Conservation (phyloP, 345 rosid genomes). For the Brassica rapa region DNA sequence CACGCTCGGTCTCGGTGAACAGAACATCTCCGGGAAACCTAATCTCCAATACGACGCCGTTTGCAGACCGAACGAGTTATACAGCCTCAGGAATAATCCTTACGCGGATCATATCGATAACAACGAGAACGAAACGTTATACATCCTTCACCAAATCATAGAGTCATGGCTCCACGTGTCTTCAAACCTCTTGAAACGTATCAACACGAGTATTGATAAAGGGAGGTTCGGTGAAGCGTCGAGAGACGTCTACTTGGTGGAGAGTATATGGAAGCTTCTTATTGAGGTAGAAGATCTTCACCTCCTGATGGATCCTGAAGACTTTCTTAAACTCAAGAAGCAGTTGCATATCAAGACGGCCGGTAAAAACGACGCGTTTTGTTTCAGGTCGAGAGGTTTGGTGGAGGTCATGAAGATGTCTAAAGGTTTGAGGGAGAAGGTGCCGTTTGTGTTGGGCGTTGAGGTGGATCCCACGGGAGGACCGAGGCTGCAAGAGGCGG, state of each 20-base stretch:
- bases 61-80: slow-evolving; percentile 67
- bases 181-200: slow-evolving; percentile 53
- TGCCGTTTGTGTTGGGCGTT: slow-evolving; percentile 69
- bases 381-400: slow-evolving; percentile 77
- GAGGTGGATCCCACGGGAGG: slow-evolving; percentile 98
- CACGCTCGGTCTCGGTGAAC: slow-evolving; percentile 87
- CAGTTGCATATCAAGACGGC: slow-evolving; percentile 53
- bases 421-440: slow-evolving; percentile 71
- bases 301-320: slow-evolving; percentile 78
- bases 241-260: slow-evolving; percentile 58
- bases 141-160: slow-evolving; percentile 70
- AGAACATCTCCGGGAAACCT: slow-evolving; percentile 71
- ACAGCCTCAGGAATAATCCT: slow-evolving; percentile 54
- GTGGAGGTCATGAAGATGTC: slow-evolving; percentile 62
- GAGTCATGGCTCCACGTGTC: slow-evolving; percentile 79
- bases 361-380: slow-evolving; percentile 62
- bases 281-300: slow-evolving; percentile 75
- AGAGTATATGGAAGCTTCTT: slow-evolving; percentile 76
- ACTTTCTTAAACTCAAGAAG: slow-evolving; percentile 68
- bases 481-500: slow-evolving; percentile 89
- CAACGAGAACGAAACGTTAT: slow-evolving; percentile 67
- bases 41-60: slow-evolving; percentile 81
- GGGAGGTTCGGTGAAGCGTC: slow-evolving; percentile 54
- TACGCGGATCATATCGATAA: slow-evolving; percentile 63
- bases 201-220: slow-evolving; percentile 46